Conservation (phyloP, 306 rosid genomes). For the Cyclanthera cordifolia region DNA sequence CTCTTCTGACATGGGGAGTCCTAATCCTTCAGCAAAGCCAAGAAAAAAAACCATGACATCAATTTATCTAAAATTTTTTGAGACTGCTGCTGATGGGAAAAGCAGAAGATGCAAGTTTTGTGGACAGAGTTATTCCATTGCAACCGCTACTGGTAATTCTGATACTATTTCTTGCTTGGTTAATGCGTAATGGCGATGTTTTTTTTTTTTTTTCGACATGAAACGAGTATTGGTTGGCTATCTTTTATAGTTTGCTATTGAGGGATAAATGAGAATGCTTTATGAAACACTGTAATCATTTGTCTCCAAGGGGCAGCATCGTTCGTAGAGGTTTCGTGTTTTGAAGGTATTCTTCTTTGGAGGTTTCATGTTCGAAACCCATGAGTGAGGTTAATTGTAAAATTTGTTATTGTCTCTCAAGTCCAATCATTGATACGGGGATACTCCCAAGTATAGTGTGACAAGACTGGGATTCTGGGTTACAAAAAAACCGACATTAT, state of each 20-base stretch:
- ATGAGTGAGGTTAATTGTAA: too few species aligned
- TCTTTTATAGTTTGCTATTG: neutral
- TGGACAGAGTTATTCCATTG: constrained; percentile 84
- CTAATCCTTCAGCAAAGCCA: constrained; percentile 46
- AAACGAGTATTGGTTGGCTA: neutral
- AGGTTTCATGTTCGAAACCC: too few species aligned
- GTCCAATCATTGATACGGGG: too few species aligned
- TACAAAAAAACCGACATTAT: neutral
- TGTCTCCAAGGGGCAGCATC: too few species aligned
- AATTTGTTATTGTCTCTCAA: too few species aligned
- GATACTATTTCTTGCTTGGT: constrained; percentile 10
- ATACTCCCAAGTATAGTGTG: too few species aligned
- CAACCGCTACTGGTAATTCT: constrained; percentile 78
- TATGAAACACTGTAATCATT: neutral
- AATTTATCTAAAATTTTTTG: constrained; percentile 80
- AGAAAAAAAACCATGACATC: constrained; percentile 97
- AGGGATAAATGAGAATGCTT: neutral
- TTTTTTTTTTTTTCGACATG: too few species aligned
- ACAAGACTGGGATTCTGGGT: too few species aligned
- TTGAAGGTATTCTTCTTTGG: too few species aligned
- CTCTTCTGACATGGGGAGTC: constrained; percentile 53
- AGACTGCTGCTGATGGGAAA: constrained; percentile 79
- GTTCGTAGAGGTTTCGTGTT: too few species aligned
- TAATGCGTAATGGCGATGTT: too few species aligned
- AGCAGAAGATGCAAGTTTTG: constrained; percentile 90